Base-by-base conservation (phyloP, 768 basidiomycete genomes). In the Podaxis mareebaensis region DNA sequence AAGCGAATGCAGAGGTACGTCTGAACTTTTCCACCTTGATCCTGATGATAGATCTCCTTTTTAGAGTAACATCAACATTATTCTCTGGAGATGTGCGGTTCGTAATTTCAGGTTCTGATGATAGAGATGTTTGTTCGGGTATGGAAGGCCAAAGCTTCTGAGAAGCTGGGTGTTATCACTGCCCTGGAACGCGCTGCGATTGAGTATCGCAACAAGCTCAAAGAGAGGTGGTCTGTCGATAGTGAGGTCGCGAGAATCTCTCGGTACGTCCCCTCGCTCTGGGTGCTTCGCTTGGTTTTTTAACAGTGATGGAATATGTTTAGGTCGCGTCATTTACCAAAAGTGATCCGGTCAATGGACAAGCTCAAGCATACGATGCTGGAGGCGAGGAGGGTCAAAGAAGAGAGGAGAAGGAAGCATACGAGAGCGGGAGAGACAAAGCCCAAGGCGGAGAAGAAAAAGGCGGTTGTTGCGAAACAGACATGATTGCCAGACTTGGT, bases 1-100 rank as follows among this genome's bases (percentile, higher is more conserved):
- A 99, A 99, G 77, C 92, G 97, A 51, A 99, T 99, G 97, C 97
- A 99, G 75, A 85, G 95, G 93, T 93, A 56, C 26, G 49, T 51
- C 22, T 4, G 3, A 10, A n/a, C 22, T 24, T 28, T 0, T 8
- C 13, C 22, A 24, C 15, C 3, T 2, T 22, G 49, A 51, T 26
- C 3, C 10, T 51, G 49, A 24, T 51, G 3, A 12, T 22, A 33
- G 11, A 26, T 26, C 15, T 26, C 53, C 22, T 24, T n/a, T 8
- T 46, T 64, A 95, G 96, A 64, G 93, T 99, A 38, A 91, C 93
- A 51, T 92, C 95, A 13, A 88, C 94, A 3, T 77, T 91, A 42
- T 98, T 91, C 77, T 94, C 95, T 0, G 87, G 87, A 26, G 97
- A 99, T 65, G 89, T 96, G 17, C 88, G 95, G 17, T 98, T 95